A percentile compares a stretch with the other conserved stretches of the same genome.
phyloP scores from a whole-genome alignment of 495 filamentous ascomycete species.

The Lophiotrema nucula region DNA sequence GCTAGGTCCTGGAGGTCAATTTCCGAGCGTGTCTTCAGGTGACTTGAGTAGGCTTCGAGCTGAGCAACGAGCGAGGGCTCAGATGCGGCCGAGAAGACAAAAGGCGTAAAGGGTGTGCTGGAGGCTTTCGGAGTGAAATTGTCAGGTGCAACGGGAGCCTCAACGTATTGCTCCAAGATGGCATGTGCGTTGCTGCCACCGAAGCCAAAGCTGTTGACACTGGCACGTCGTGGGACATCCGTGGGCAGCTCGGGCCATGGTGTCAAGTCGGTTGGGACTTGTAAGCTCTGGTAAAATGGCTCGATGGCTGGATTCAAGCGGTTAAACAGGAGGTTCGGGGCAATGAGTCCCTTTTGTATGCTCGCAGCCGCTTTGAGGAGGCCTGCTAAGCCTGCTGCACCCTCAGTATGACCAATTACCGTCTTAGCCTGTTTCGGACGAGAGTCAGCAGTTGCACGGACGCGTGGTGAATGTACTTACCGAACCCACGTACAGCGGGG shows the following conservation, averaged over 20 bases:
- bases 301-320: slow-evolving; percentile 1
- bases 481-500: background rate
- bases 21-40: too few relatives aligned
- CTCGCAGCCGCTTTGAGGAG: slow-evolving; percentile 46
- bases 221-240: background rate
- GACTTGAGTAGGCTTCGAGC: too few relatives aligned
- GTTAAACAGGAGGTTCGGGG: slow-evolving; percentile 8
- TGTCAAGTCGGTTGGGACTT: background rate
- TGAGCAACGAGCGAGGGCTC: too few relatives aligned
- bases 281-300: background rate
- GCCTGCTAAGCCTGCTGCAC: slow-evolving; percentile 48
- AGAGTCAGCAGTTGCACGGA: too few relatives aligned
- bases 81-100: slow-evolving; percentile 51
- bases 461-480: too few relatives aligned
- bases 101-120: background rate
- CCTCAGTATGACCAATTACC: slow-evolving; percentile 50
- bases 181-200: slow-evolving; percentile 28
- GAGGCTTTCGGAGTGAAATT: too few relatives aligned
- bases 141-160: background rate
- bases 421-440: too few relatives aligned
- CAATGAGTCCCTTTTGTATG: background rate
- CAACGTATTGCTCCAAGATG: slow-evolving; percentile 18
- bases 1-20: slow-evolving; percentile 27
- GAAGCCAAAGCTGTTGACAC: slow-evolving; percentile 6
- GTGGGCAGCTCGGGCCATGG: slow-evolving; percentile 24